Conservation (phyloP, 805 yeast species). For the Starmerella apis region DNA sequence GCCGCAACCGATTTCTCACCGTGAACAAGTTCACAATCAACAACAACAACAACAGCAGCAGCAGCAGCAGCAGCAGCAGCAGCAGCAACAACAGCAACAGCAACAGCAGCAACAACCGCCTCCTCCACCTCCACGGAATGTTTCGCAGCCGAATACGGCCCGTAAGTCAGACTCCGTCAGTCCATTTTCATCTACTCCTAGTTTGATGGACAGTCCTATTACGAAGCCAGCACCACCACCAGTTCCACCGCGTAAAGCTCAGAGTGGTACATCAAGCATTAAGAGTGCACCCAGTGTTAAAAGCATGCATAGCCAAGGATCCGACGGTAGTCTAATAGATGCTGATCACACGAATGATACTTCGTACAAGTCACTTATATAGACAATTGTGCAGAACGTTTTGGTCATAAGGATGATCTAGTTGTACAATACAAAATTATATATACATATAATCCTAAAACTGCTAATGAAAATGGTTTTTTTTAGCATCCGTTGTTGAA, state of each 20-base stretch:
- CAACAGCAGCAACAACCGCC: not conserved
- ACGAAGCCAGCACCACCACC: not conserved
- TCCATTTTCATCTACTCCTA: constrained; percentile 1
- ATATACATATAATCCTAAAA: too few relatives aligned
- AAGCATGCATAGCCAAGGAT: constrained; percentile 2
- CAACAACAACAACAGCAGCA: not conserved
- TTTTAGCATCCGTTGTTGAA: too few relatives aligned
- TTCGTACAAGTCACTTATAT: constrained; percentile 17
- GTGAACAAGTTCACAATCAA: not conserved
- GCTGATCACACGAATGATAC: constrained; percentile 8
- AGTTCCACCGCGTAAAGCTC: not conserved
- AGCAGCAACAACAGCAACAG: not conserved
- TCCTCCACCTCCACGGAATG: not conserved
- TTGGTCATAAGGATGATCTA: not conserved
- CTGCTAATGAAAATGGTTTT: too few relatives aligned
- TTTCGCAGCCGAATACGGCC: not conserved
- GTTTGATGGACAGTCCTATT: constrained; percentile 18
- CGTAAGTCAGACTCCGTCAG: constrained; percentile 14
- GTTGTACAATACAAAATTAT: too few relatives aligned
- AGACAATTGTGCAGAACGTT: not conserved
- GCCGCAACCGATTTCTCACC: constrained; percentile 13
- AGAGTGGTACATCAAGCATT: constrained; percentile 10
- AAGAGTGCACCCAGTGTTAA: constrained; percentile 3
- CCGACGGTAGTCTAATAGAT: constrained; percentile 14
- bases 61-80: not conserved